phyloP scores from a whole-genome alignment of 2,329 filamentous ascomycete genomes.

The Ceratocystis eucalypticola region DNA sequence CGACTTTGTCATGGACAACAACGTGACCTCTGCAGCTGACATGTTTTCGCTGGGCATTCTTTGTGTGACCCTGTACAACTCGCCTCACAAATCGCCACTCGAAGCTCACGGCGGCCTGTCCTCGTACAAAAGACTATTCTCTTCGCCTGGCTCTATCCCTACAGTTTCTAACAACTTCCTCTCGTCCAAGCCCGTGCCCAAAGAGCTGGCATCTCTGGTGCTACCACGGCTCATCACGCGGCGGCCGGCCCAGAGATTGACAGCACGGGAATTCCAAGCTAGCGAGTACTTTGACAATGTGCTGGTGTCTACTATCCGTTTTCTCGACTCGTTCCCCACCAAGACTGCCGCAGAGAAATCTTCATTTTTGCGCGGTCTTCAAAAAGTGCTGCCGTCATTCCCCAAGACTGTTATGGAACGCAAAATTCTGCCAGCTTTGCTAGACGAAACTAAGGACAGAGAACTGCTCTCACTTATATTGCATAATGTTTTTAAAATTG shows the following conservation, averaged over 20 bases:
- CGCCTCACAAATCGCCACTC: slow-evolving; percentile 78
- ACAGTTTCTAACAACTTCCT: slow-evolving; percentile 73
- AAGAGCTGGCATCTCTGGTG: slow-evolving; percentile 60
- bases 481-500: slow-evolving; percentile 83
- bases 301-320: slow-evolving; percentile 88
- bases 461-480: slow-evolving; percentile 75
- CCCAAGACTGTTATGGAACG: slow-evolving; percentile 88
- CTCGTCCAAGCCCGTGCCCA: slow-evolving; percentile 64
- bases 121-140: slow-evolving; percentile 73
- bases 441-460: slow-evolving; percentile 89
- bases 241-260: slow-evolving; percentile 73
- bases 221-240: slow-evolving; percentile 77
- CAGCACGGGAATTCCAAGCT: slow-evolving; percentile 81
- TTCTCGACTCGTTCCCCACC: slow-evolving; percentile 77
- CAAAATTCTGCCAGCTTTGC: slow-evolving; percentile 74
- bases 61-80: slow-evolving; percentile 83
- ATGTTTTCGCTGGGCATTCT: slow-evolving; percentile 88
- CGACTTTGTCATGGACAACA: slow-evolving; percentile 86
- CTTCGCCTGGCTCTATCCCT: slow-evolving; percentile 64
- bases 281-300: slow-evolving; percentile 96
- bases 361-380: slow-evolving; percentile 78
- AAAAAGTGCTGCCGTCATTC: slow-evolving; percentile 79
- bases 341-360: slow-evolving; percentile 87
- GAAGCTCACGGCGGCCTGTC: slow-evolving; percentile 69
- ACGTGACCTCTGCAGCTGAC: slow-evolving; percentile 70